These are phyloP conservation scores for Penicillium sp. DNA, from an alignment of 2,329 filamentous ascomycete species.

Conservation along the genomic window DNA sequence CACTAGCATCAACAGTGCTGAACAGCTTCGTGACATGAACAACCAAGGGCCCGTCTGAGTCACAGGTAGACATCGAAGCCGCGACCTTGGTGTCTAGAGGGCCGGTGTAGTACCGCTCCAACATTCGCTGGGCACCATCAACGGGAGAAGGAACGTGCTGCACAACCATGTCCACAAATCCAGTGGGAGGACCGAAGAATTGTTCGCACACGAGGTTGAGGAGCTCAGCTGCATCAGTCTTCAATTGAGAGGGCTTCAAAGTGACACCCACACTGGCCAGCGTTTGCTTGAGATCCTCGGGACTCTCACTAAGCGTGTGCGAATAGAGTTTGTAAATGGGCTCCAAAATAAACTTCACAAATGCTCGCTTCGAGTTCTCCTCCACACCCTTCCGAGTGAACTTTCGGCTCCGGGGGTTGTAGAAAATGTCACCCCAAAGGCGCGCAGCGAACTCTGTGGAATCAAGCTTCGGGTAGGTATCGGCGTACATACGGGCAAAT, in stretches of 20 bases:
- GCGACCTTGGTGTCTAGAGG: conserved; percentile 81
- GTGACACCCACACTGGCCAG: conserved; percentile 78
- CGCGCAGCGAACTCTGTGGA: conserved; percentile 79
- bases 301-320: conserved; percentile 88
- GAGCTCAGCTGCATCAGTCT: conserved; percentile 83
- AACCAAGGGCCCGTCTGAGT: conserved; percentile 89
- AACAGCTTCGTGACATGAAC: conserved; percentile 92
- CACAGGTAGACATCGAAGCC: conserved; percentile 76
- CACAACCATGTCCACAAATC: conserved; percentile 95
- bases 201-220: conserved; percentile 89
- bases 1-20: conserved; percentile 85
- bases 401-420: conserved; percentile 84
- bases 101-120: conserved; percentile 90
- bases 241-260: conserved; percentile 91
- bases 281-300: conserved; percentile 79
- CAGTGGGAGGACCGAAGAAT: conserved; percentile 87
- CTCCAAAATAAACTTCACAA: conserved; percentile 92
- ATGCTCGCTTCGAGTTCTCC: conserved; percentile 78
- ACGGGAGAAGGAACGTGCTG: conserved; percentile 85
- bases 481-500: conserved; percentile 94
- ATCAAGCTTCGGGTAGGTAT: conserved; percentile 82
- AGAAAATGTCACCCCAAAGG: conserved; percentile 96
- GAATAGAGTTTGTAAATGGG: conserved; percentile 98
- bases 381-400: conserved; percentile 89
- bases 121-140: conserved; percentile 72